Conservation (phyloP, 192 early-diverging fungal species). For the Radiomyces spectabilis region DNA sequence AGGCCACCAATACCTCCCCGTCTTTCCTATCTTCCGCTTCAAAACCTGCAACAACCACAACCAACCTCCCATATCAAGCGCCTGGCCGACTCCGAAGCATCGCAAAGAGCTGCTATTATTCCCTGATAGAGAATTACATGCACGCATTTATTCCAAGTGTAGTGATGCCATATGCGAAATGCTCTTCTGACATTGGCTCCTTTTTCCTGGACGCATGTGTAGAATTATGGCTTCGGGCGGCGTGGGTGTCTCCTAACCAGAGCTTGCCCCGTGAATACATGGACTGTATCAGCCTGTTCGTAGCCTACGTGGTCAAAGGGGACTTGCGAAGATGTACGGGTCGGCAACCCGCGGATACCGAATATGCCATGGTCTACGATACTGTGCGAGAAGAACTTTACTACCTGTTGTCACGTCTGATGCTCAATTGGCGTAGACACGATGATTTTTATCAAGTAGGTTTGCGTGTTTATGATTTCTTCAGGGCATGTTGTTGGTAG, state of each 20-base stretch:
- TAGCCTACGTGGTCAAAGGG: background rate
- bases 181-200: background rate
- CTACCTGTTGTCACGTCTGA: background rate
- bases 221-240: background rate
- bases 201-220: background rate
- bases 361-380: background rate
- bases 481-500: too few relatives aligned
- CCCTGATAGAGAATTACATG: slow-evolving; percentile 1
- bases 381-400: background rate
- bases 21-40: background rate
- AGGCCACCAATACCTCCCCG: background rate
- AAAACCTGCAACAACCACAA: background rate
- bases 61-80: background rate
- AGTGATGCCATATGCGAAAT: background rate
- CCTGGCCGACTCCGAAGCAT: background rate
- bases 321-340: background rate
- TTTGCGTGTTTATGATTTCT: too few relatives aligned
- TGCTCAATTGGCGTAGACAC: background rate
- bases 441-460: too few relatives aligned
- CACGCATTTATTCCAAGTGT: background rate
- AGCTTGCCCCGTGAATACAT: background rate
- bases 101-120: background rate
- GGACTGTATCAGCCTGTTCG: background rate
- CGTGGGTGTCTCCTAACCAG: background rate
- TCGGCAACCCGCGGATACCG: background rate